Percentiles rank a stretch among this genome's conserved stretches.
Evolutionary conservation across 371 early-diverging fungal genomes (phyloP).

Genomic region (Actinomortierella wolfii): DNA sequence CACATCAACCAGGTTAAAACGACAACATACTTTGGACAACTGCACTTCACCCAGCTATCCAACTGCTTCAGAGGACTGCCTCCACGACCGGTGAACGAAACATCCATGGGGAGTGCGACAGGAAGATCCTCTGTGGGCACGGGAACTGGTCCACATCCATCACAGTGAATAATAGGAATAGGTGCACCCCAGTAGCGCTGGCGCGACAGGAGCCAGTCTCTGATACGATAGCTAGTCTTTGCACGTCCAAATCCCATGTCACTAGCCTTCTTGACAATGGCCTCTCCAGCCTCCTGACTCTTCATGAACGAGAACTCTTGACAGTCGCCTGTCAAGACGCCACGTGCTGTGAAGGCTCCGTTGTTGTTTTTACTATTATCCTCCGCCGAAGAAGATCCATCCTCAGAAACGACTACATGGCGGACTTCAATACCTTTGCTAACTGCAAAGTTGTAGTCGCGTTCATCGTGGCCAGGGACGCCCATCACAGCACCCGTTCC

Average conservation of each 20-base stretch:
- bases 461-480: slow-evolving; percentile 83
- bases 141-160: slow-evolving; percentile 82
- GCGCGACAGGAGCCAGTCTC: slow-evolving; percentile 98
- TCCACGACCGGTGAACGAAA: slow-evolving; percentile 70
- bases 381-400: slow-evolving; percentile 6
- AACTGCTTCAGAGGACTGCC: slow-evolving; percentile 68
- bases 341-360: slow-evolving; percentile 57
- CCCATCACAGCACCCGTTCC: slow-evolving; percentile 91
- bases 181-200: slow-evolving; percentile 99
- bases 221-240: slow-evolving; percentile 76
- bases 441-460: slow-evolving; percentile 74
- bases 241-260: slow-evolving; percentile 54
- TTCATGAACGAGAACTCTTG: slow-evolving; percentile 63
- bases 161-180: slow-evolving; percentile 95
- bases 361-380: not conserved
- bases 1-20: not conserved
- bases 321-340: slow-evolving; percentile 59
- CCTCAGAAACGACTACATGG: slow-evolving; percentile 42
- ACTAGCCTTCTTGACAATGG: slow-evolving; percentile 59
- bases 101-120: slow-evolving; percentile 70
- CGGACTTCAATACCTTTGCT: slow-evolving; percentile 17
- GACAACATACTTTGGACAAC: slow-evolving; percentile 78
- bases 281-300: slow-evolving; percentile 62
- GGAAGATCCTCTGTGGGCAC: slow-evolving; percentile 87
- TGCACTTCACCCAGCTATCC: slow-evolving; percentile 67